Evolutionary conservation across 2,329 filamentous ascomycete genomes (phyloP).

Genomic region (Colletotrichum trifolii): DNA sequence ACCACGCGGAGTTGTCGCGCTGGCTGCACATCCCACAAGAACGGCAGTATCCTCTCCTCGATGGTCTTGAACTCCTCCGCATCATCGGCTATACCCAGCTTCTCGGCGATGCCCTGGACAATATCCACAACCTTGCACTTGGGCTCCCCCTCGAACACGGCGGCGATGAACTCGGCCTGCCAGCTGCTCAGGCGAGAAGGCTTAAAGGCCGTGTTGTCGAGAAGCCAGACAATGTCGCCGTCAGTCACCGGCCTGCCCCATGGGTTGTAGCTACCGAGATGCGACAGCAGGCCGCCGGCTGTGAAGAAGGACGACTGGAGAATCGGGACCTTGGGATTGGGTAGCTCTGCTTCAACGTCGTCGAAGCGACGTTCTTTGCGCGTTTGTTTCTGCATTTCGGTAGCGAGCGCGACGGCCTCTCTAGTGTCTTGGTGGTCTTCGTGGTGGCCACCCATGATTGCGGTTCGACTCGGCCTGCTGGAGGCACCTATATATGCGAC

Average conservation of each 20-base stretch:
- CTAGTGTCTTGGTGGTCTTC: slow-evolving; percentile 22
- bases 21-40: slow-evolving; percentile 80
- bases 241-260: slow-evolving; percentile 69
- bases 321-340: slow-evolving; percentile 46
- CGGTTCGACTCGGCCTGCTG: background rate
- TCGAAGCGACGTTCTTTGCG: slow-evolving; percentile 61
- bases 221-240: slow-evolving; percentile 83
- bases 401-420: slow-evolving; percentile 43
- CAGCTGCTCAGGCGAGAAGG: slow-evolving; percentile 63
- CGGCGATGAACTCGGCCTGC: slow-evolving; percentile 86
- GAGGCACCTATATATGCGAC: slow-evolving; percentile 6
- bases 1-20: slow-evolving; percentile 74
- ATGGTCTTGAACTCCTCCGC: slow-evolving; percentile 70
- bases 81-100: slow-evolving; percentile 73
- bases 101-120: slow-evolving; percentile 76
- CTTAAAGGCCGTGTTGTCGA: slow-evolving; percentile 89
- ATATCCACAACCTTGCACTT: slow-evolving; percentile 74
- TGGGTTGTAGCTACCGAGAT: slow-evolving; percentile 66
- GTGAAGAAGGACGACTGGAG: slow-evolving; percentile 45
- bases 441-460: slow-evolving; percentile 12
- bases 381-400: slow-evolving; percentile 62
- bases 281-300: slow-evolving; percentile 56
- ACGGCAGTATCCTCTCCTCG: slow-evolving; percentile 77
- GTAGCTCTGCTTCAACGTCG: slow-evolving; percentile 61
- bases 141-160: slow-evolving; percentile 80